Conservation (phyloP, 208 protist genomes). For the Porcisia hertigi region DNA sequence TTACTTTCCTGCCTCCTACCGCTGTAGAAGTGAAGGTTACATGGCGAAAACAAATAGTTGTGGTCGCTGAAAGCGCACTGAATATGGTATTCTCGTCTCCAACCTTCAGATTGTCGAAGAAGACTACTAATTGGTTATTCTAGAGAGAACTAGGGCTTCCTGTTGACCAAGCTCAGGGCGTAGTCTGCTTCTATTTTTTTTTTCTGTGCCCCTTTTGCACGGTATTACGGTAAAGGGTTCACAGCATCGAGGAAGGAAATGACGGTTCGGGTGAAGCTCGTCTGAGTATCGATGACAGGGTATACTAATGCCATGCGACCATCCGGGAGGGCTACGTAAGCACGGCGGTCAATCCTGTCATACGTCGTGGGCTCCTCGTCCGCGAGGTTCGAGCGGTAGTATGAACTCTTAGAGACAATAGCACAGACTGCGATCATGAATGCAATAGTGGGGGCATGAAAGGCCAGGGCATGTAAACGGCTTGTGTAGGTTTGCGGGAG, state of each 20-base stretch:
- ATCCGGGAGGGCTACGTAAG: conserved; percentile 90
- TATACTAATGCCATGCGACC: conserved; percentile 92
- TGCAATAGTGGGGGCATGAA: conserved; percentile 70
- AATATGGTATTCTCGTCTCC: conserved; percentile 8
- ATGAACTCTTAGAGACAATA: conserved; percentile 82
- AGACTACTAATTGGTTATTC: conserved; percentile 24
- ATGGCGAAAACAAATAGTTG: background rate
- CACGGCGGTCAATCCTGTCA: conserved; percentile 88
- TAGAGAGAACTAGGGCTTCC: background rate
- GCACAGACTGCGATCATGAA: conserved; percentile 70
- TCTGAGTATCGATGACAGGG: conserved; percentile 84
- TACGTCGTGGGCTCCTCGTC: conserved; percentile 82
- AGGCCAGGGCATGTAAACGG: conserved; percentile 64
- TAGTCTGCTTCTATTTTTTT: background rate
- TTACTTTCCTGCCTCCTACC: background rate
- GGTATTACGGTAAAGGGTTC: conserved; percentile 75
- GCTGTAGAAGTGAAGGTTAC: background rate
- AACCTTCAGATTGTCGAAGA: background rate
- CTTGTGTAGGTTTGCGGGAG: conserved; percentile 76
- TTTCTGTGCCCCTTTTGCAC: background rate
- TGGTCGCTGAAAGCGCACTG: background rate
- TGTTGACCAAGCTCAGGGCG: background rate
- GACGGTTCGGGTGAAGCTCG: conserved; percentile 73
- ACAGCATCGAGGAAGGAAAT: conserved; percentile 82
- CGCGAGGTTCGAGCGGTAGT: conserved; percentile 80